These are phyloP conservation scores for Coemansia sp. DNA, from an alignment of 192 early-diverging fungal species.

Conservation along the genomic window DNA sequence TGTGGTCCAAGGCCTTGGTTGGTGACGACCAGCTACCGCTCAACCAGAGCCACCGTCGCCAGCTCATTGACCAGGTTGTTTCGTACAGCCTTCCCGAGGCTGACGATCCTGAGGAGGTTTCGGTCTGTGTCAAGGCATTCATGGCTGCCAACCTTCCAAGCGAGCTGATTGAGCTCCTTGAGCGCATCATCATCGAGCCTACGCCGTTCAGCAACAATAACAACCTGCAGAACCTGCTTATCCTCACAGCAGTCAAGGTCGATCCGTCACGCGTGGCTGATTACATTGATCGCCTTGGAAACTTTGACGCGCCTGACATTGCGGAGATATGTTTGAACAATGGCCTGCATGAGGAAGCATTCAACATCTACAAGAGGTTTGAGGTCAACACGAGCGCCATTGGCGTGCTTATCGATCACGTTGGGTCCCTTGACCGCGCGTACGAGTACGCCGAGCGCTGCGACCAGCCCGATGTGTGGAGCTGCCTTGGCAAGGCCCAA, in stretches of 20 bases:
- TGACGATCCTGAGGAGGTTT: constrained; percentile 96
- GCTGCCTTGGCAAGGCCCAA: constrained; percentile 92
- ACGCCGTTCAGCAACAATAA: constrained; percentile 93
- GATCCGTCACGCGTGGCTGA: constrained; percentile 92
- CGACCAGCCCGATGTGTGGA: constrained; percentile 93
- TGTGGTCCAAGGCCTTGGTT: constrained; percentile 83
- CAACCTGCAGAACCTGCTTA: constrained; percentile 96
- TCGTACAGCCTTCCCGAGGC: constrained; percentile 91
- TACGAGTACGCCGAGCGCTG: constrained; percentile 93
- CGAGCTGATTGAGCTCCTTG: constrained; percentile 95
- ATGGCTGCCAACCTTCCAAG: constrained; percentile 95
- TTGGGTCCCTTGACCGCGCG: constrained; percentile 92
- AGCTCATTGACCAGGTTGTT: constrained; percentile 92
- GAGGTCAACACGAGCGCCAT: constrained; percentile 87
- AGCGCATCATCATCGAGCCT: constrained; percentile 93
- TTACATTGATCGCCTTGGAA: constrained; percentile 91
- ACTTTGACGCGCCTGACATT: constrained; percentile 97
- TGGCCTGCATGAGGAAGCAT: constrained; percentile 94
- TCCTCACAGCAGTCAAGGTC: constrained; percentile 96
- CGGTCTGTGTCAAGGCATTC: constrained; percentile 96
- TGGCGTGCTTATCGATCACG: constrained; percentile 88
- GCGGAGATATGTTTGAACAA: constrained; percentile 91
- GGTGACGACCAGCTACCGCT: constrained; percentile 68
- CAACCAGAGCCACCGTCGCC: constrained; percentile 69
- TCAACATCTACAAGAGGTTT: constrained; percentile 93